These are phyloP conservation scores for Solanum medicagineum DNA, from an alignment of 257 asterid genomes.

Conservation along the genomic window DNA sequence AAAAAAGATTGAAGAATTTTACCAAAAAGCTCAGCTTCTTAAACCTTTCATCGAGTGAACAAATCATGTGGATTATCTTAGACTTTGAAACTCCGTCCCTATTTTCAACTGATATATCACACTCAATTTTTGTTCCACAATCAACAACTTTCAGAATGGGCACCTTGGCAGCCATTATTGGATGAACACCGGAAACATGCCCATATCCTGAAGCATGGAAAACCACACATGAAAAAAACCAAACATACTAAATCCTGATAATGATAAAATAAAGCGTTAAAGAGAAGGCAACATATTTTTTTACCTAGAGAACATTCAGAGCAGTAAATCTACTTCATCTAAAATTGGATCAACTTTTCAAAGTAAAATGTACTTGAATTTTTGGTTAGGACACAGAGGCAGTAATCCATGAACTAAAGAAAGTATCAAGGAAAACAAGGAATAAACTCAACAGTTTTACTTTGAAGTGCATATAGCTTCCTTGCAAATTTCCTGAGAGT, in stretches of 20 bases:
- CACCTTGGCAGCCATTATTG: constrained; percentile 78
- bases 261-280: not conserved
- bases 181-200: constrained; percentile 77
- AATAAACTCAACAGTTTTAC: not conserved
- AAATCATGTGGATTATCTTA: constrained; percentile 51
- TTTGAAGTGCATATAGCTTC: constrained; percentile 51
- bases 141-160: constrained; percentile 88
- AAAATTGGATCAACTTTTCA: not conserved
- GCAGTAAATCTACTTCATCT: not conserved
- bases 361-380: not conserved
- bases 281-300: not conserved
- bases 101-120: constrained; percentile 94
- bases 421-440: not conserved
- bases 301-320: not conserved
- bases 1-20: constrained; percentile 11
- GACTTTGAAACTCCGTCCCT: constrained; percentile 91
- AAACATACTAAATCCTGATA: not conserved
- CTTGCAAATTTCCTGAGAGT: constrained; percentile 72
- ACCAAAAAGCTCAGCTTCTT: constrained; percentile 89
- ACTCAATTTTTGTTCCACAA: constrained; percentile 89
- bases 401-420: not conserved
- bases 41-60: constrained; percentile 84
- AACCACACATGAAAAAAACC: constrained; percentile 3
- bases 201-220: constrained; percentile 48
- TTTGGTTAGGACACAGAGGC: not conserved